phyloP scores from a whole-genome alignment of 108 stramenopile genomes.

The Nannochloropsis gaditana region DNA sequence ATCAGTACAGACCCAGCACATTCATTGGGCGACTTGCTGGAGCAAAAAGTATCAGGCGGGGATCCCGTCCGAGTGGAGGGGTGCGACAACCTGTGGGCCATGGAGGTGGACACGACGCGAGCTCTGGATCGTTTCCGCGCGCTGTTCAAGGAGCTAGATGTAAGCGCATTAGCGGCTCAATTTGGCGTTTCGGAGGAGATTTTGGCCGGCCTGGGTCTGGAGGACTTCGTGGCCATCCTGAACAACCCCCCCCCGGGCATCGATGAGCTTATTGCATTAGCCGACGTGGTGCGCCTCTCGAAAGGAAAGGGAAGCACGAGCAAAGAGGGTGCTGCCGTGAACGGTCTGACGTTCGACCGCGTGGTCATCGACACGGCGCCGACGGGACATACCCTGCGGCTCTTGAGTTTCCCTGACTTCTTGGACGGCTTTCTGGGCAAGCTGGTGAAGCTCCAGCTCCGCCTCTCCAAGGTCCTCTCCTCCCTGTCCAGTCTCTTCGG shows the following conservation, averaged over 20 bases:
- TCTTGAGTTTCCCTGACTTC: conserved; percentile 53
- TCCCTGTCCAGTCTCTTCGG: neutral
- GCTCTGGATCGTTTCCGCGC: conserved; percentile 20
- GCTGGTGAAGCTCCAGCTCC: conserved; percentile 24
- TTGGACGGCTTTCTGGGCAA: conserved; percentile 46
- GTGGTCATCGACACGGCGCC: conserved; percentile 55
- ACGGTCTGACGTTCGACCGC: conserved; percentile 46
- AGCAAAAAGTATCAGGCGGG: conserved; percentile 38
- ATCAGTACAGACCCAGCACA: conserved; percentile 59
- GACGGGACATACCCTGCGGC: conserved; percentile 53
- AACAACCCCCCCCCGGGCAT: conserved; percentile 88
- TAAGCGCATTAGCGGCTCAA: conserved; percentile 31
- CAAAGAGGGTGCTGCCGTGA: neutral
- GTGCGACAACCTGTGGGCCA: conserved; percentile 42
- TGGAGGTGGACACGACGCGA: conserved; percentile 46
- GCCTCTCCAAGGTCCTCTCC: conserved; percentile 17
- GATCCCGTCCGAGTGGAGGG: conserved; percentile 33
- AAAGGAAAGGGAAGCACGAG: neutral
- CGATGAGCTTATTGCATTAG: conserved; percentile 81
- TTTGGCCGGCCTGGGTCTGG: conserved; percentile 39
- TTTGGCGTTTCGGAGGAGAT: conserved; percentile 23
- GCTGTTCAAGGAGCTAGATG: conserved; percentile 30
- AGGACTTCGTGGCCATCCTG: conserved; percentile 54
- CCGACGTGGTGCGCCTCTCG: conserved; percentile 50
- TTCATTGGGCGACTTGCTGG: conserved; percentile 55